phyloP scores from a whole-genome alignment of 805 yeast species.

The Kodamaea jinghongensis region DNA sequence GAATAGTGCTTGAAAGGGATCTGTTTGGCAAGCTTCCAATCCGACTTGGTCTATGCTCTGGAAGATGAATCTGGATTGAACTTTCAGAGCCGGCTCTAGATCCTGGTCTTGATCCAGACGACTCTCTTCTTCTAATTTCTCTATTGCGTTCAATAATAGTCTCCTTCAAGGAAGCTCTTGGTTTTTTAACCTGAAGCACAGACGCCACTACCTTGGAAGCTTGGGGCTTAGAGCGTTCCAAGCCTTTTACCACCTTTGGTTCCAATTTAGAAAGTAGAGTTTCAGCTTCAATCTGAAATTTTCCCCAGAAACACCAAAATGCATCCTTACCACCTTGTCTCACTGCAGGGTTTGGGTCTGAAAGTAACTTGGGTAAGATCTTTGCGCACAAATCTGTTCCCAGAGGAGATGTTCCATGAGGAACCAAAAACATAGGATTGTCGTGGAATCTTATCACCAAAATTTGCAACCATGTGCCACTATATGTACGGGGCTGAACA shows the following conservation, averaged over 20 bases:
- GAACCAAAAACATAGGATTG: constrained; percentile 25
- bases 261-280: constrained; percentile 23
- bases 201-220: constrained; percentile 2
- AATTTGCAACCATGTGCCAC: constrained; percentile 69
- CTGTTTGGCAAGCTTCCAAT: constrained; percentile 2
- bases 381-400: constrained; percentile 36
- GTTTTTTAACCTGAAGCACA: constrained; percentile 15
- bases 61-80: constrained; percentile 14
- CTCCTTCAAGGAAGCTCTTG: constrained; percentile 49
- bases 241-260: constrained; percentile 12
- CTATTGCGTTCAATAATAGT: constrained; percentile 44
- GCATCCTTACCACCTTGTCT: constrained; percentile 71
- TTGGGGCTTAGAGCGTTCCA: constrained; percentile 14
- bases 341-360: constrained; percentile 79
- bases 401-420: constrained; percentile 21
- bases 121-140: constrained; percentile 27
- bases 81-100: constrained; percentile 17
- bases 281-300: constrained; percentile 54
- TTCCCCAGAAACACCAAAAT: constrained; percentile 64
- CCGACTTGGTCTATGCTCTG: neutral
- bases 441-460: constrained; percentile 51
- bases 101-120: constrained; percentile 19
- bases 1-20: neutral
- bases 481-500: constrained; percentile 64
- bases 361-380: constrained; percentile 56